Conservation (phyloP, 306 rosid genomes). For the Arachis hypogaea region DNA sequence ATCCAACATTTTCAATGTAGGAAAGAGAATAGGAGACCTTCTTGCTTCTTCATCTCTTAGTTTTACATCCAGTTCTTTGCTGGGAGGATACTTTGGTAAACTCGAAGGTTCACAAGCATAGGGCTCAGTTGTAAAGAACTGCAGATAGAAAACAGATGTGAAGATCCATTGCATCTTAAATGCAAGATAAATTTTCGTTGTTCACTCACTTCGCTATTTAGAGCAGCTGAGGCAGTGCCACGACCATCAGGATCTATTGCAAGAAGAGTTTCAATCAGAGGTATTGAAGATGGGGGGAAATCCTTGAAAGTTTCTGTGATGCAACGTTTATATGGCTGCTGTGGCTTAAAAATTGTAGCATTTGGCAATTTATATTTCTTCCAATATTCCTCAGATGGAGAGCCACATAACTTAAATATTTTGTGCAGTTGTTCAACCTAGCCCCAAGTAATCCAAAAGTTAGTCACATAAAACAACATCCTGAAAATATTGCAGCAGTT, state of each 20-base stretch:
- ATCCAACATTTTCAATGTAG: slow-evolving; percentile 29
- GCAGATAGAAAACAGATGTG: slow-evolving; percentile 45
- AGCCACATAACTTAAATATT: slow-evolving; percentile 96
- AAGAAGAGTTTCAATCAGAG: slow-evolving; percentile 79
- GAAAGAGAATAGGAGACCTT: slow-evolving; percentile 59
- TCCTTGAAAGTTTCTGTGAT: slow-evolving; percentile 81
- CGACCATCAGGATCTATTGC: slow-evolving; percentile 79
- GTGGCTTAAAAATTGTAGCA: slow-evolving; percentile 97
- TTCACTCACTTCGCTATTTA: slow-evolving; percentile 78
- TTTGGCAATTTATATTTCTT: slow-evolving; percentile 90
- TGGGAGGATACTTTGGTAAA: slow-evolving; percentile 93
- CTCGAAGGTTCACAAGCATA: slow-evolving; percentile 89
- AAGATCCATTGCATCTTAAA: slow-evolving; percentile 29
- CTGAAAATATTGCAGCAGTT: slow-evolving; percentile 22
- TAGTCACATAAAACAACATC: slow-evolving; percentile 41
- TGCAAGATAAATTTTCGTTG: slow-evolving; percentile 35
- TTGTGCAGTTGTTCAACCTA: slow-evolving; percentile 98
- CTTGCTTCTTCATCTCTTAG: slow-evolving; percentile 95
- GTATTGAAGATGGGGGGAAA: slow-evolving; percentile 73
- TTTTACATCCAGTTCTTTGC: slow-evolving; percentile 94
- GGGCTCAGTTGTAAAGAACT: slow-evolving; percentile 88
- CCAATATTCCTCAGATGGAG: slow-evolving; percentile 98
- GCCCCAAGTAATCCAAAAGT: slow-evolving; percentile 41
- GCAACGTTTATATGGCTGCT: slow-evolving; percentile 86
- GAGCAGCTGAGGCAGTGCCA: slow-evolving; percentile 67